Evolutionary conservation across 768 basidiomycete species (phyloP), one percentile per base, ranked within the genome.

Genomic region (Serendipita sp.): DNA sequence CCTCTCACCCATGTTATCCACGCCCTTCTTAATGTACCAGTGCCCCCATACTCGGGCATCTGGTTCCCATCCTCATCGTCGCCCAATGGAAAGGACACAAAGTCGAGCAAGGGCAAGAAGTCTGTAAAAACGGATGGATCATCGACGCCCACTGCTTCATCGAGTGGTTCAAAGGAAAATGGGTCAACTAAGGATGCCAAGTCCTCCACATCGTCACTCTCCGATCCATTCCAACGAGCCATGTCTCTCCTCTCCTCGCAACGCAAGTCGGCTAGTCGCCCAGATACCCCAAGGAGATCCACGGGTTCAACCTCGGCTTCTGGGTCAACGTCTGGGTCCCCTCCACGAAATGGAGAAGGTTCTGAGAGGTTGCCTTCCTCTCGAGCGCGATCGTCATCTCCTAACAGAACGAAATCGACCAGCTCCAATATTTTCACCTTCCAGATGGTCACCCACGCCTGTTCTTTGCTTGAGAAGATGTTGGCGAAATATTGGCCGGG

Each of bases 1-100:
- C 90, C 93, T 0, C 73, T 96, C 34, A 84, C 88, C 0, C 87
- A 95, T 65, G 78, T 85, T 61, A 85, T 95, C 42, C 89, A 96
- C 69, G 76, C 82, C 9, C 78, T 96, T 48, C 88, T 94, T 64
- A 81, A 79, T 34, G 80, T 94, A 63, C 93, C 93, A 44, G 76
- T 89, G 61, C 73, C 76, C 38, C 71, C 82, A 13, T 71, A 77
- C 51, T 76, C 85, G 61, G 80, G 77, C 60, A 69, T 79, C 43
- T 90, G 90, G 89, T 81, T 89, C 64, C 81, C 72, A 66, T 69
- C 72, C 22, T 58, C 68, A 64, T 63, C 70, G 60, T 60, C 65
- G 65, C 65, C 70, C 71, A 41, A 76, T n/a, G 26, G 11, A 33
- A 4, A 34, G 33, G 26, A 58, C 4, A 11, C 5, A n/a, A 58